phyloP scores from a whole-genome alignment of 176 grass and related monocot species.

The Luzula sylvatica region DNA sequence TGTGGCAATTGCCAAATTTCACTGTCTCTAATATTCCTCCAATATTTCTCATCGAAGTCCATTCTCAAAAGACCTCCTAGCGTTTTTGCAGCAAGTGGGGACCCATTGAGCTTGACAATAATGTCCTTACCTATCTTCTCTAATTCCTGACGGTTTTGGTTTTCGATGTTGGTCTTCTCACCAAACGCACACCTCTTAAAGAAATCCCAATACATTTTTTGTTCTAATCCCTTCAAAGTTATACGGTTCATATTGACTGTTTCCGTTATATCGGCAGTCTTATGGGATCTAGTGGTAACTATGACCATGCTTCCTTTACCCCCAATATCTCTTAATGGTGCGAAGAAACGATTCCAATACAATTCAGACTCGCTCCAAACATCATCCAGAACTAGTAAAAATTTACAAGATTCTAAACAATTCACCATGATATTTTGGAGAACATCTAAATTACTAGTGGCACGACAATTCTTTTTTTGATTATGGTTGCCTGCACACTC shows the following conservation, averaged over 20 bases:
- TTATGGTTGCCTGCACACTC: no score
- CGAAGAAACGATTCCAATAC: neutral
- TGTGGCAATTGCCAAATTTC: slow-evolving; percentile 23
- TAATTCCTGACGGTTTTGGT: neutral
- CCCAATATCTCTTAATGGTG: slow-evolving; percentile 2
- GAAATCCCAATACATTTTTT: neutral
- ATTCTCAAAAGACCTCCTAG: slow-evolving; percentile 19
- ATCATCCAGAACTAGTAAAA: slow-evolving; percentile 26
- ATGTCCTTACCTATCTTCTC: slow-evolving; percentile 12
- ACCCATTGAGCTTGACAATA: slow-evolving; percentile 12
- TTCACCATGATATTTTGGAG: slow-evolving; percentile 5
- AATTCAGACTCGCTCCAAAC: slow-evolving; percentile 7
- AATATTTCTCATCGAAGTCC: neutral
- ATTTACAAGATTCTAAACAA: neutral
- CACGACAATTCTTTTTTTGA: neutral
- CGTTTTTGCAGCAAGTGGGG: slow-evolving; percentile 30
- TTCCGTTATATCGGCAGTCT: neutral
- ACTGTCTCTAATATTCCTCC: slow-evolving; percentile 11
- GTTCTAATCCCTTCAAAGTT: neutral
- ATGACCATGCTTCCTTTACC: slow-evolving; percentile 16
- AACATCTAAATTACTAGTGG: neutral
- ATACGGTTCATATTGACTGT: neutral
- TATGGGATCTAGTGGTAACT: slow-evolving; percentile 10
- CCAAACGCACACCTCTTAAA: slow-evolving; percentile 15
- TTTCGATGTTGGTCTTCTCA: neutral